phyloP scores from a whole-genome alignment of 176 grass and related monocot species.

The Avena eriantha region DNA sequence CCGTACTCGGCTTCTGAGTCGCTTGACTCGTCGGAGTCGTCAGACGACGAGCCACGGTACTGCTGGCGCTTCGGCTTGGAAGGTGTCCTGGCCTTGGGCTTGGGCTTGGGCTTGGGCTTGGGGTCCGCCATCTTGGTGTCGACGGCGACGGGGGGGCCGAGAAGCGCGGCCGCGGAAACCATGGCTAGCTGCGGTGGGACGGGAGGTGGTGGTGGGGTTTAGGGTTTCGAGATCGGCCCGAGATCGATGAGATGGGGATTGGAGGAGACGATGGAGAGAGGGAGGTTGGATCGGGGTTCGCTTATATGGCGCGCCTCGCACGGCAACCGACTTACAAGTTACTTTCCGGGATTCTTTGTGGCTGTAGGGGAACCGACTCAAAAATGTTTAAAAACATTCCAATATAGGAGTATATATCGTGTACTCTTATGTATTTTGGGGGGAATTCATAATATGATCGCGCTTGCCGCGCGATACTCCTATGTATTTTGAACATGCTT shows the following conservation, averaged over 20 bases:
- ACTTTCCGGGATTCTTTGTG: background rate
- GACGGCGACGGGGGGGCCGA: constrained; percentile 34
- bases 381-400: too few species aligned
- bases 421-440: too few species aligned
- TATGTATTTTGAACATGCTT: too few species aligned
- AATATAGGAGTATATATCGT: too few species aligned
- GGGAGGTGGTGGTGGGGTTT: background rate
- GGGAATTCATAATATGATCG: too few species aligned
- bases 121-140: constrained; percentile 19
- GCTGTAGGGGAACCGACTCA: background rate
- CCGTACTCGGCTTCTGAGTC: background rate
- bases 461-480: too few species aligned
- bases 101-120: background rate
- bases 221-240: background rate
- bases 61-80: constrained; percentile 32
- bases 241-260: background rate
- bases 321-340: background rate
- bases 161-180: constrained; percentile 3
- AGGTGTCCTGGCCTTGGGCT: background rate
- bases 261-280: background rate
- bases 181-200: background rate
- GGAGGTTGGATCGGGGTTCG: background rate
- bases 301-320: background rate
- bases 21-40: background rate
- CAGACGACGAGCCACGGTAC: background rate